Evolutionary conservation across 2,329 filamentous ascomycete genomes (phyloP), one percentile per base, ranked within the genome.

Genomic region (Lomentospora prolificans): DNA sequence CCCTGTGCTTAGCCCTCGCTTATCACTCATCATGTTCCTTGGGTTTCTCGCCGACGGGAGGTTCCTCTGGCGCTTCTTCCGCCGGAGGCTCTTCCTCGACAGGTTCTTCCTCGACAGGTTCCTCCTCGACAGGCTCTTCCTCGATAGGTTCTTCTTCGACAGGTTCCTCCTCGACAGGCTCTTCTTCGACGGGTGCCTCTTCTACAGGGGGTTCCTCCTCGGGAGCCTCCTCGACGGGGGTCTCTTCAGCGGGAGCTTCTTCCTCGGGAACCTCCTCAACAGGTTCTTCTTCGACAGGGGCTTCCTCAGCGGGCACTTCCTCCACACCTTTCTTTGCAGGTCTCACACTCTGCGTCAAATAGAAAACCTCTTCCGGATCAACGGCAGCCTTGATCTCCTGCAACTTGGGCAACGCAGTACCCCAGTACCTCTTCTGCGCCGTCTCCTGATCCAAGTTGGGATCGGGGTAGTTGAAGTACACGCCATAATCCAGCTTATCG

Each of bases 381-480:
- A 69, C 59, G 3, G 30, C 54, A 8, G 63, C 62, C 64, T 75
- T 74, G 52, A 73, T 62, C 14, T 55, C 55, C 57, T 62, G 65
- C 55, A 75, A 54, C 25, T 61, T 66, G 0, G 58, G 51, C 54
- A 74, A 53, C n/a, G 69, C 68, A 1, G 31, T 14, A 0, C 68
- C 71, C 64, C 68, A 74, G 59, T 74, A 74, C 36, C 64, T 59
- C 39, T 31, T 55, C 55, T 69, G 66, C 0, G 70, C 71, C 3
- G 64, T 64, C 12, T 60, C 57, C 14, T 66, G 67, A 3, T 63
- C 62, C 53, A 74, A 39, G 50, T 66, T 60, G 1, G 70, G 66
- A 50, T 74, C 71, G 14, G 69, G 62, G 44, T 74, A 74, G 57
- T 74, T 74, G 41, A 72, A 65, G 56, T 74, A 74, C 66, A 69